Percentiles rank a stretch among this genome's conserved stretches.
These are phyloP conservation scores for Arachnopeziza araneosa DNA, from an alignment of 2,329 filamentous ascomycete species.

Conservation along the genomic window DNA sequence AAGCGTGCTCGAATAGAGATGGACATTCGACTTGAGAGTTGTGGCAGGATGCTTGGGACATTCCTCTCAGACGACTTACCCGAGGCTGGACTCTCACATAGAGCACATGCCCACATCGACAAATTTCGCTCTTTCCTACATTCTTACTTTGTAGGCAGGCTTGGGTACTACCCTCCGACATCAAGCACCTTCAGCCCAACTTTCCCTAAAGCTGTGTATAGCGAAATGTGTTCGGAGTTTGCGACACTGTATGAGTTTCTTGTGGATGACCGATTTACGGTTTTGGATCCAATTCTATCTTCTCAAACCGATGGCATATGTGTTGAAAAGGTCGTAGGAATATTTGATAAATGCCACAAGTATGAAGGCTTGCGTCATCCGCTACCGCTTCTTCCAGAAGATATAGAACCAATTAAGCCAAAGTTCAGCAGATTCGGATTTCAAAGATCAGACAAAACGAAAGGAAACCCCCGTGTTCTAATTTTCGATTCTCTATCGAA, in stretches of 20 bases:
- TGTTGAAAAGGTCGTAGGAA: conserved; percentile 59
- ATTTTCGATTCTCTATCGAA: conserved; percentile 46
- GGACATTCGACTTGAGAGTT: conserved; percentile 54
- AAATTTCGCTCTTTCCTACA: conserved; percentile 66
- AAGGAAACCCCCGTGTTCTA: conserved; percentile 43
- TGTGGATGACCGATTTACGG: conserved; percentile 54
- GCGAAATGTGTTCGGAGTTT: conserved; percentile 63
- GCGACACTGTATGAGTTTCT: conserved; percentile 65
- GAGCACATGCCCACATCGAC: conserved; percentile 62
- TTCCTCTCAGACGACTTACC: conserved; percentile 70
- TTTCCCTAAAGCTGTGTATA: conserved; percentile 54
- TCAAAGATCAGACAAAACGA: conserved; percentile 34
- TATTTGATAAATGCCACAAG: conserved; percentile 58
- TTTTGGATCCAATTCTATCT: conserved; percentile 40
- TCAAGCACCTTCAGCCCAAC: conserved; percentile 37
- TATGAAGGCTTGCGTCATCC: conserved; percentile 58
- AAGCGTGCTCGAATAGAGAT: conserved; percentile 58
- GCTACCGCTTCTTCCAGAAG: conserved; percentile 58
- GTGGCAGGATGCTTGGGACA: conserved; percentile 51
- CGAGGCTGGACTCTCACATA: conserved; percentile 55
- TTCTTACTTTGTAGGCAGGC: conserved; percentile 58
- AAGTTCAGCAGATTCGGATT: conserved; percentile 24
- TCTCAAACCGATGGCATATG: conserved; percentile 62
- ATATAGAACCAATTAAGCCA: conserved; percentile 23
- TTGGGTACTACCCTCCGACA: conserved; percentile 67